Evolutionary conservation across 208 protist genomes (phyloP), one percentile per base, ranked within the genome.

Genomic region (Leishmania guyanensis): DNA sequence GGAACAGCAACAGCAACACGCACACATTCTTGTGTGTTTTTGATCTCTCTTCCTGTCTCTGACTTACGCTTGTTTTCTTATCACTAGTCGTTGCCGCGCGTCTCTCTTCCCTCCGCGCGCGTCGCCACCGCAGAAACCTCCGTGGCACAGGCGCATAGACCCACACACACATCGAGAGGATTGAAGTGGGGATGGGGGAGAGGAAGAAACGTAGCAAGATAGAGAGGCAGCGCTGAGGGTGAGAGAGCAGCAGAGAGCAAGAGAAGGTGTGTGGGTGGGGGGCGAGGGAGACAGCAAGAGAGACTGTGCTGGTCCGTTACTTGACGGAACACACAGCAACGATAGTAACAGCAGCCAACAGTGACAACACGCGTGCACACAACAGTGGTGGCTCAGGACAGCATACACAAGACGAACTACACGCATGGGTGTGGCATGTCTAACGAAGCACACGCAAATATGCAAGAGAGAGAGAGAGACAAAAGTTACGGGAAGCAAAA

Each of bases 311-410:
- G 65, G 39, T 20, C 53, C 53, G 17, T 56, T 20, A 56, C 33
- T 16, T 58, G 46, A 78, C 8, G 39, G 10, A 81, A 76, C 50
- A 72, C 0, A 75, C 22, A 65, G 54, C 50, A 69, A 82, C 70
- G 75, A n/a, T 56, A 82, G 71, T 5, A 54, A 71, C 39, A 73
- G 43, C 79, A 64, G 22, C 29, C 10, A 58, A 69, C 50, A 78
- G 48, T 5, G 78, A 10, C 29, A 83, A 60, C 54, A 29, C 53
- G 29, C 51, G 22, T 10, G 36, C 16, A 1, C 70, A 75, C 70
- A 53, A 10, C 53, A 56, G 53, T 56, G 53, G 53, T 56, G 53
- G 53, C 53, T 56, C 53, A 56, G 53, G 16, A 56, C 16, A 56
- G 16, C 53, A 12, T 22, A 56, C 17, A 20, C 53, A 56, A 12